Base-by-base conservation (phyloP, 2,329 filamentous ascomycete genomes). In the Talaromyces albobiverticillius region DNA sequence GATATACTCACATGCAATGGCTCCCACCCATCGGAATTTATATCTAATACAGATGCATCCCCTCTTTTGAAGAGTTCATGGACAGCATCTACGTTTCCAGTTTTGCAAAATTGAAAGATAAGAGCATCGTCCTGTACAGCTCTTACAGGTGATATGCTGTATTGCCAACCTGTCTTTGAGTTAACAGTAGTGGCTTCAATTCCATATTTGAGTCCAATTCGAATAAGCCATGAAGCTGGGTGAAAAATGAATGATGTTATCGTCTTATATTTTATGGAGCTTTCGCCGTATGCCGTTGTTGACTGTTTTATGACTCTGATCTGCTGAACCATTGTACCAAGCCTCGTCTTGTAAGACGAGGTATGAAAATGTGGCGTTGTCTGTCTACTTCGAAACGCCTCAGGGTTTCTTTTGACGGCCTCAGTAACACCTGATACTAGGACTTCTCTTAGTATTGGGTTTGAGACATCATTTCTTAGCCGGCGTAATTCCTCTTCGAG, bases 1-100 rank as follows among this genome's bases (percentile, higher is more conserved):
- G 18, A 45, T 48, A 18, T 41, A 54, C 51, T 32, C 22, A 54
- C 51, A 54, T 49, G 51, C 23, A 54, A n/a, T 7, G 51, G 45
- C 31, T 4, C 29, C 45, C 36, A 49, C n/a, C 51, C 45, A 0
- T 5, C 4, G 11, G 45, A 49, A 16, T 54, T 18, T 16, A 49
- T 38, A 10, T 54, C 51, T 11, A 54, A 20, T 5, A 48, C 45
- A 16, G 51, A 54, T 2, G 45, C 51, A 23, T 48, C 25, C 16
- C 49, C 49, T 42, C 51, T 48, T 23, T 22, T 9, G 8, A 53
- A 49, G 2, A 54, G 38, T 23, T 49, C 45, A 38, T 13, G 14
- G 20, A 49, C 45, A 48, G 51, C 51, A 43, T 42, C 45, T 7
- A 32, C 11, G 13, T 54, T 49, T 14, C 51, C 45, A 5, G 16